These are phyloP conservation scores for Penicillium cosmopolitanum DNA, from an alignment of 495 filamentous ascomycete genomes.

Conservation along the genomic window DNA sequence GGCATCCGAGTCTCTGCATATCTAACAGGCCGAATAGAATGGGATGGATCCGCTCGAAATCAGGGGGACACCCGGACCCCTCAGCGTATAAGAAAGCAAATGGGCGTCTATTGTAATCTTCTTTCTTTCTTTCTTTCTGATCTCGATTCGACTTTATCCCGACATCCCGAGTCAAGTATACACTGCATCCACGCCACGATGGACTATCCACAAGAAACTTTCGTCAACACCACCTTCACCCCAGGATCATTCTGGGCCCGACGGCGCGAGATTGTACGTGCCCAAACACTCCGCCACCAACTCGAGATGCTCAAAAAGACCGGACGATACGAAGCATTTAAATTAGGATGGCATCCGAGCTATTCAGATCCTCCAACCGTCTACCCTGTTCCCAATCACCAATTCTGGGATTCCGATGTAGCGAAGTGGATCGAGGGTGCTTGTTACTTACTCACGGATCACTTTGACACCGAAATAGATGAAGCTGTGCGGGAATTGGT, in stretches of 20 bases:
- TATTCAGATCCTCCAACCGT: slow-evolving; percentile 50
- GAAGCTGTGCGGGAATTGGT: slow-evolving; percentile 57
- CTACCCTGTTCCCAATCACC: slow-evolving; percentile 56
- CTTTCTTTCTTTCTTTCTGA: too few relatives aligned
- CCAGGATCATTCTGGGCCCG: slow-evolving; percentile 35
- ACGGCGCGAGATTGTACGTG: slow-evolving; percentile 46
- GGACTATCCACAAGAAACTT: slow-evolving; percentile 41
- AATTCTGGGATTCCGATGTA: slow-evolving; percentile 65
- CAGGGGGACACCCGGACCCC: slow-evolving; percentile 4
- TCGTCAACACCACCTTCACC: slow-evolving; percentile 33
- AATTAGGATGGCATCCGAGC: slow-evolving; percentile 51
- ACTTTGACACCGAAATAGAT: slow-evolving; percentile 50
- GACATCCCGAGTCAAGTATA: background rate
- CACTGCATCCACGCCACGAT: slow-evolving; percentile 7
- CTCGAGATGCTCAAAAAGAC: slow-evolving; percentile 55
- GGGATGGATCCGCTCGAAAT: slow-evolving; percentile 5
- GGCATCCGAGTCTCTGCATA: too few relatives aligned
- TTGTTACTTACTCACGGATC: slow-evolving; percentile 55
- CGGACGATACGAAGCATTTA: slow-evolving; percentile 59
- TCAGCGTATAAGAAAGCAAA: too few relatives aligned
- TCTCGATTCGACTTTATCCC: too few relatives aligned
- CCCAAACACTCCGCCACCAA: slow-evolving; percentile 47
- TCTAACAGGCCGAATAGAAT: background rate
- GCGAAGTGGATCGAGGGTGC: slow-evolving; percentile 66
- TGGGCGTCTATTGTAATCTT: too few relatives aligned